A percentile compares a stretch with the other conserved stretches of the same genome.
Conservation (phyloP, 805 yeast species). For the Wickerhamomyces sydowiorum region DNA sequence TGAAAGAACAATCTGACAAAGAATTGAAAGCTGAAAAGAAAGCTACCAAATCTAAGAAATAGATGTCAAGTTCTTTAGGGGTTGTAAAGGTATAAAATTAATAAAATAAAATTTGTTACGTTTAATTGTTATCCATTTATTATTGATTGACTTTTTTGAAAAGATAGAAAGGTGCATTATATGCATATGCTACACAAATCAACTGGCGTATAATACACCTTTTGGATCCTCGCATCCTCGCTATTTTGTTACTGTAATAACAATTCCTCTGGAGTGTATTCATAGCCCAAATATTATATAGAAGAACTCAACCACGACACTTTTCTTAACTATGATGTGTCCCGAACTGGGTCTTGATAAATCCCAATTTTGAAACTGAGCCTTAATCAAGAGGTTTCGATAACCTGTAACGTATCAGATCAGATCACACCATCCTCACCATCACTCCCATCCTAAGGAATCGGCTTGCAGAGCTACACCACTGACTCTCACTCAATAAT, state of each 20-base stretch:
- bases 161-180: too few species aligned
- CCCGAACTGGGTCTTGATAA: slow-evolving; percentile 5
- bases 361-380: background rate
- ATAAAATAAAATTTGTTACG: background rate
- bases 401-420: too few species aligned
- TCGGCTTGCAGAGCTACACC: background rate
- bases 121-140: background rate
- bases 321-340: slow-evolving; percentile 1
- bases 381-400: background rate
- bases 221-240: too few species aligned
- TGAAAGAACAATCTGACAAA: slow-evolving; percentile 92
- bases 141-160: too few species aligned
- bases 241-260: too few species aligned
- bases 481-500: too few species aligned
- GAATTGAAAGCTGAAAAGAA: slow-evolving; percentile 59
- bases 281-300: too few species aligned
- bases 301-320: too few species aligned
- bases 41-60: slow-evolving; percentile 26
- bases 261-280: too few species aligned
- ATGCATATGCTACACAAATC: background rate
- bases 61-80: slow-evolving; percentile 6
- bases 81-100: slow-evolving; percentile 3
- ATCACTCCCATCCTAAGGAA: background rate
- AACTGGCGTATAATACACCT: too few species aligned
- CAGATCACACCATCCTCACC: too few species aligned